These are phyloP conservation scores for Diplotaxis tenuifolia DNA, from an alignment of 345 rosid species.

Conservation along the genomic window DNA sequence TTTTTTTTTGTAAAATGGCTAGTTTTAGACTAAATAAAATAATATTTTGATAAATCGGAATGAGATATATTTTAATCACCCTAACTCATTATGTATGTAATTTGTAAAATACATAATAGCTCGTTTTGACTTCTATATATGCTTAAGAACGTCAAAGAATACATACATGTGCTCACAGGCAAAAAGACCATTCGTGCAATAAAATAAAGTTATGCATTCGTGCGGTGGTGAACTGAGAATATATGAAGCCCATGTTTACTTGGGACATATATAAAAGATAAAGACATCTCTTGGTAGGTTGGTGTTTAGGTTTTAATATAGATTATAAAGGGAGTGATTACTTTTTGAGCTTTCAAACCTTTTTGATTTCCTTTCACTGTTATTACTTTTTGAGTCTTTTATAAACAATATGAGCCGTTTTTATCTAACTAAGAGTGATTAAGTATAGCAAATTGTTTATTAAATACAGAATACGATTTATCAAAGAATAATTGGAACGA, in stretches of 20 bases:
- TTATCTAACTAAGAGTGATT: neutral
- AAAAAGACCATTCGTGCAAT: slow-evolving; percentile 11
- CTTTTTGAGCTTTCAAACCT: neutral
- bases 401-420: neutral
- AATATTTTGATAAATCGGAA: neutral
- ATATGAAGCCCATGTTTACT: neutral
- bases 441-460: slow-evolving; percentile 1
- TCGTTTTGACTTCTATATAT: neutral
- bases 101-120: neutral
- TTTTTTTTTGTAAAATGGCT: too few relatives aligned
- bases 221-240: neutral
- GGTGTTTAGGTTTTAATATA: neutral
- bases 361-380: slow-evolving; percentile 4
- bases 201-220: neutral
- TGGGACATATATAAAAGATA: neutral
- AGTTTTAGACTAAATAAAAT: too few relatives aligned
- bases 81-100: neutral
- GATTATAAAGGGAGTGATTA: neutral
- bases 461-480: neutral
- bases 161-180: slow-evolving; percentile 16
- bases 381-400: neutral
- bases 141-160: neutral
- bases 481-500: neutral
- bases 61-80: neutral
- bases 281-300: slow-evolving; percentile 21